phyloP scores from a whole-genome alignment of 2,329 filamentous ascomycete species.

The Aspergillus japonicus region DNA sequence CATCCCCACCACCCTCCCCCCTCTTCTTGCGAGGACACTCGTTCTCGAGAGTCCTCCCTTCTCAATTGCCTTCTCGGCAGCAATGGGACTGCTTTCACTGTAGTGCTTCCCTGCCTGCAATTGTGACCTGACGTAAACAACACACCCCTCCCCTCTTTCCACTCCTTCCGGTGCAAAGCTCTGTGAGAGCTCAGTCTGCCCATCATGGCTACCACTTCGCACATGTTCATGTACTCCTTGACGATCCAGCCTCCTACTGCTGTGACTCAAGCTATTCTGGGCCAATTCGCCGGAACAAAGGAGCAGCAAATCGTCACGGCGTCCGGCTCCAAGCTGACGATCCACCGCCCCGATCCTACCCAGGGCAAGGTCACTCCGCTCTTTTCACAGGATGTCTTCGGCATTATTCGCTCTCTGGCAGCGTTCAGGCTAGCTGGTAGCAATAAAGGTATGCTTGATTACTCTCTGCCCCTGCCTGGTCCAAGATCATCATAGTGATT shows the following conservation, averaged over 20 bases:
- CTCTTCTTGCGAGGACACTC: conserved; percentile 21
- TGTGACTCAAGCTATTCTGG: conserved; percentile 84
- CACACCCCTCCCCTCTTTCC: conserved; percentile 1
- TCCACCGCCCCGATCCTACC: conserved; percentile 80
- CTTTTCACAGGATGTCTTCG: conserved; percentile 91
- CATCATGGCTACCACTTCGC: conserved; percentile 92
- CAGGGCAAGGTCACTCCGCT: conserved; percentile 84
- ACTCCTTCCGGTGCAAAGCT: conserved; percentile 12
- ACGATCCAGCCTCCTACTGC: conserved; percentile 91
- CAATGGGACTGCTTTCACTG: conserved; percentile 38
- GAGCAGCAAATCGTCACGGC: conserved; percentile 97
- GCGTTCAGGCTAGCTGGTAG: conserved; percentile 90
- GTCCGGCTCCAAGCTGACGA: conserved; percentile 82
- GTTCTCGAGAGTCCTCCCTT: conserved; percentile 28
- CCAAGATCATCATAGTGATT: conserved; percentile 67
- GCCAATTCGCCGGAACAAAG: conserved; percentile 93
- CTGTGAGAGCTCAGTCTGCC: conserved; percentile 27
- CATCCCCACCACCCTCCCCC: conserved; percentile 9
- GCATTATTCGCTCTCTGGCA: conserved; percentile 85
- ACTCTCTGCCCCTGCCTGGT: conserved; percentile 19
- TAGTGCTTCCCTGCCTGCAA: conserved; percentile 28
- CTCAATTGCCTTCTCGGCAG: conserved; percentile 25
- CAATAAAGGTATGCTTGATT: conserved; percentile 75
- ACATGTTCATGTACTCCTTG: conserved; percentile 98
- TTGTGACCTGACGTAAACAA: conserved; percentile 28